These are phyloP conservation scores for Fraxinus albicans DNA, from an alignment of 305 asterid species.

Conservation along the genomic window DNA sequence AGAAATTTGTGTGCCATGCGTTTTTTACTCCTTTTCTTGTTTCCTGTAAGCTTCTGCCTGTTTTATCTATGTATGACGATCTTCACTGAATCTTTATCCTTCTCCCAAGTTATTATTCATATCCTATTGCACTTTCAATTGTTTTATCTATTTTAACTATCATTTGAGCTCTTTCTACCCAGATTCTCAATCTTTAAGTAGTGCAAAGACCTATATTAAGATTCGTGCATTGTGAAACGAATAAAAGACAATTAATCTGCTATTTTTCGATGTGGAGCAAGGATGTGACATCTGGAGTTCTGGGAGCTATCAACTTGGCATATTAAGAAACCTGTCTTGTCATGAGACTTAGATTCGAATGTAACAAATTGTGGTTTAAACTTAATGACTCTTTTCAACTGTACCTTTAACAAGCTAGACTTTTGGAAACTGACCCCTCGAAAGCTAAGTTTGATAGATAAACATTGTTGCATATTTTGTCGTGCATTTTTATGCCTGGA, in stretches of 20 bases:
- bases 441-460: not conserved
- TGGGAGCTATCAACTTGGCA: not conserved
- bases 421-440: not conserved
- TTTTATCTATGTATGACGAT: not conserved
- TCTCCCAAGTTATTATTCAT: not conserved
- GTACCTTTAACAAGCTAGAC: not conserved
- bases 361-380: not conserved
- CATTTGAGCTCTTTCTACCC: not conserved
- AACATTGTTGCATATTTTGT: not conserved
- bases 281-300: not conserved
- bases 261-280: not conserved
- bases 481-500: not conserved
- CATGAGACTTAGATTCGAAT: not conserved
- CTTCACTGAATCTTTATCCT: not conserved
- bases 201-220: not conserved
- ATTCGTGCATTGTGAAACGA: not conserved
- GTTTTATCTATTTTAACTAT: not conserved
- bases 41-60: not conserved
- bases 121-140: not conserved
- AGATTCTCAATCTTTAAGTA: not conserved
- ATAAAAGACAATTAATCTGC: not conserved
- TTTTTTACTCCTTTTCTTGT: not conserved
- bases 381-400: not conserved
- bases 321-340: not conserved
- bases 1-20: not conserved